phyloP scores from a whole-genome alignment of 2,329 filamentous ascomycete genomes.

The Botrytis galanthina region DNA sequence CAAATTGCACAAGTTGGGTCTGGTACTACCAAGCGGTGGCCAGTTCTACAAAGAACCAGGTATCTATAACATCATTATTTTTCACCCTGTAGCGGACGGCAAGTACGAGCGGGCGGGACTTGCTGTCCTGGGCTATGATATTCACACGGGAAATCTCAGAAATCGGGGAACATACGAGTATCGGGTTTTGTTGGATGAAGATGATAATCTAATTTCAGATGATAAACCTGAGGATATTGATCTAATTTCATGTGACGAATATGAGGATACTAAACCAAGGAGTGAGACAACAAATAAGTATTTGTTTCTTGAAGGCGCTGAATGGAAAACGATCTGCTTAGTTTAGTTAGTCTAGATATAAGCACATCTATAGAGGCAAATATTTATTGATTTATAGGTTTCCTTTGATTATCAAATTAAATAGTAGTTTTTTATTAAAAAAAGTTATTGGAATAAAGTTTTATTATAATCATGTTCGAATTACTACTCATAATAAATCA shows the following conservation, averaged over 20 bases:
- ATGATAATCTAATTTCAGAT: background rate
- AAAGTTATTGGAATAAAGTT: too few species aligned
- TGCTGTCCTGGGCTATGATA: accelerated
- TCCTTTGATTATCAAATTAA: too few species aligned
- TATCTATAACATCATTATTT: background rate
- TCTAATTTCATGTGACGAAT: too few species aligned
- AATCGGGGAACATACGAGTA: too few species aligned
- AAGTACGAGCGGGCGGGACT: background rate
- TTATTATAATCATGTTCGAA: too few species aligned
- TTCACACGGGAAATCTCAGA: background rate
- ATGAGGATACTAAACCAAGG: too few species aligned
- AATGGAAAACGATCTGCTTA: background rate
- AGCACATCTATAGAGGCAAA: background rate
- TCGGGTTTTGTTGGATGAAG: background rate
- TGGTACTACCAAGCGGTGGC: background rate
- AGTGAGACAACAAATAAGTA: background rate
- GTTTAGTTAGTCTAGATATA: background rate
- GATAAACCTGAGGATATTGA: too few species aligned
- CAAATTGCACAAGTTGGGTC: background rate
- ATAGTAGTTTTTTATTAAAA: too few species aligned
- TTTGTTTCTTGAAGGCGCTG: background rate
- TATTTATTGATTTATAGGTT: too few species aligned
- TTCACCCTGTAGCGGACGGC: background rate
- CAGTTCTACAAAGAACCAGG: background rate
- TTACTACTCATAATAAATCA: background rate